A percentile compares a stretch with the other conserved stretches of the same genome.
Conservation (phyloP, 2,329 filamentous ascomycete species). For the Xylaria arbuscula region DNA sequence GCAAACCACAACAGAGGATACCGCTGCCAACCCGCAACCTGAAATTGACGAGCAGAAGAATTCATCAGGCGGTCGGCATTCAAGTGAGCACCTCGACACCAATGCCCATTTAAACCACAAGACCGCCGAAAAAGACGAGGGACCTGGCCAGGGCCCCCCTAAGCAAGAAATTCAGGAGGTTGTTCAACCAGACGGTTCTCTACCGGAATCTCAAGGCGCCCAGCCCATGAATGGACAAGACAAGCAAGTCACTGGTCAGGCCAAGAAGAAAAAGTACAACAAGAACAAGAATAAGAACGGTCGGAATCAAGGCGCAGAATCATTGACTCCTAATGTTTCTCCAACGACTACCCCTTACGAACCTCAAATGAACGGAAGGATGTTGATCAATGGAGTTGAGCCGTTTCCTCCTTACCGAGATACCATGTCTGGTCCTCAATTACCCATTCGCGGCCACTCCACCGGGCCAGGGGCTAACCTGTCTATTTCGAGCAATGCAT, state of each 20-base stretch:
- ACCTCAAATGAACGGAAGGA: not conserved
- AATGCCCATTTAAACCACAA: constrained; percentile 32
- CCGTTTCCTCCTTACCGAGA: constrained; percentile 42
- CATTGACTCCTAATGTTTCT: not conserved
- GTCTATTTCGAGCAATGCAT: constrained; percentile 17
- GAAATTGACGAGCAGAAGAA: not conserved
- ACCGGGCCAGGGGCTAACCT: not conserved
- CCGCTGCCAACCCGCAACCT: not conserved
- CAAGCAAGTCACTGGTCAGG: not conserved
- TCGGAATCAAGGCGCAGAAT: not conserved
- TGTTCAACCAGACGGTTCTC: not conserved
- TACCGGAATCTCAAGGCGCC: not conserved
- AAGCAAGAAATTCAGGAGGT: constrained; percentile 27
- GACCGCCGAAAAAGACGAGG: constrained; percentile 15
- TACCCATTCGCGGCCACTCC: not conserved
- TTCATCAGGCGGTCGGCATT: not conserved
- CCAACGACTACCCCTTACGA: not conserved
- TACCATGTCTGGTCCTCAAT: constrained; percentile 24
- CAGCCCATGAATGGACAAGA: constrained; percentile 15
- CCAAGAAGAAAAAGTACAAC: constrained; percentile 30
- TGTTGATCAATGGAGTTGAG: constrained; percentile 9
- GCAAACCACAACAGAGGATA: not conserved
- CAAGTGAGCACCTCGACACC: not conserved
- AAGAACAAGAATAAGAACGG: constrained; percentile 18
- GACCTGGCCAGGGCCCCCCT: constrained; percentile 4